Evolutionary conservation across 1,139 yeast genomes (phyloP).

Genomic region (Zygosaccharomyces sapae): DNA sequence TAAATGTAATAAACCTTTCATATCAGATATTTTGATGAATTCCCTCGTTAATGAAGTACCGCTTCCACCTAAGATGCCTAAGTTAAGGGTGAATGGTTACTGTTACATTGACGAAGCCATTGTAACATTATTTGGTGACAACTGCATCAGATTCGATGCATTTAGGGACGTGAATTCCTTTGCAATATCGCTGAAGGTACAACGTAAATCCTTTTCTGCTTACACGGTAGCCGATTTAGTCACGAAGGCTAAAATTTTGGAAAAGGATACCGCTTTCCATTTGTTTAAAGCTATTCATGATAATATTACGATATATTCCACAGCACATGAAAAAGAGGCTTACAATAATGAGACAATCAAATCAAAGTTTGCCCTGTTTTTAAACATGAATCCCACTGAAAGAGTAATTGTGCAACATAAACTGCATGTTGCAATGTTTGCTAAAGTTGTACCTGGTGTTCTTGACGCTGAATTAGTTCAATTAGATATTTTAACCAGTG

Average conservation of each 20-base stretch:
- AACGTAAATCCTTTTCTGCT: constrained; percentile 32
- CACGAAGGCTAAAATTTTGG: constrained; percentile 72
- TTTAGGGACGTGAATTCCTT: constrained; percentile 24
- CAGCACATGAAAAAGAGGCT: constrained; percentile 69
- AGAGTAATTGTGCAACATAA: constrained; percentile 38
- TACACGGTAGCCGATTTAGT: constrained; percentile 57
- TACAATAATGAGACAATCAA: constrained; percentile 57
- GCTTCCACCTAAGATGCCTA: constrained; percentile 59
- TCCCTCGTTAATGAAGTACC: constrained; percentile 85
- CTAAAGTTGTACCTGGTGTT: constrained; percentile 37
- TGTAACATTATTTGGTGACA: constrained; percentile 44
- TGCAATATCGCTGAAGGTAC: constrained; percentile 33
- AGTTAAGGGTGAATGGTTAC: constrained; percentile 66
- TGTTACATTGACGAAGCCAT: constrained; percentile 54
- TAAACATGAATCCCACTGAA: constrained; percentile 47
- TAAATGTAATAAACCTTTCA: constrained; percentile 52
- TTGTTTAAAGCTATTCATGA: constrained; percentile 50
- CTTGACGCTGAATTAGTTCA: constrained; percentile 23
- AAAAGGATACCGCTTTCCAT: constrained; percentile 83
- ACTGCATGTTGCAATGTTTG: constrained; percentile 47
- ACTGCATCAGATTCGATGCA: constrained; percentile 35
- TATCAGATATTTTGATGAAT: constrained; percentile 83
- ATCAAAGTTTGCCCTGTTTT: constrained; percentile 60
- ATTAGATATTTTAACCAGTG: constrained; percentile 16
- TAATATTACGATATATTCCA: constrained; percentile 56